These are phyloP conservation scores for Pichia pseudocactophila DNA, from an alignment of 805 yeast genomes.

Conservation along the genomic window DNA sequence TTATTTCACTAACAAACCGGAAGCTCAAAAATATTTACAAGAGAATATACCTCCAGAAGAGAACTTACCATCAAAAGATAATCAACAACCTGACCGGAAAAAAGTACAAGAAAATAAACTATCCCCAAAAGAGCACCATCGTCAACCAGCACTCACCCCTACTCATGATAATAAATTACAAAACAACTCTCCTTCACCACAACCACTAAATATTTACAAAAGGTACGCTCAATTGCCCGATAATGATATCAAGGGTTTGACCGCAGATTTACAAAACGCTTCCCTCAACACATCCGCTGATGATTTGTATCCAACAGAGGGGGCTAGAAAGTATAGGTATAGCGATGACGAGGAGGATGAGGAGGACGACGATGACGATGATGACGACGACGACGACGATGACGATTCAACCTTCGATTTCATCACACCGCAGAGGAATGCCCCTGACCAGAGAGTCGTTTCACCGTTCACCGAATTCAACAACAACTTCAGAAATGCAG, in stretches of 20 bases:
- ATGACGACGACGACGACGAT: slow-evolving; percentile 7
- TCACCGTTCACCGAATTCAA: slow-evolving; percentile 32
- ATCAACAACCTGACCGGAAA: too few relatives aligned
- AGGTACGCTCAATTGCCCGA: slow-evolving; percentile 27
- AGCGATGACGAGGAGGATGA: slow-evolving; percentile 12
- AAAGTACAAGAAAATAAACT: too few relatives aligned
- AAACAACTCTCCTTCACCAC: slow-evolving; percentile 18
- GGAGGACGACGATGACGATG: slow-evolving; percentile 2
- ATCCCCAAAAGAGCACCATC: neutral
- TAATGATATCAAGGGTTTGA: slow-evolving; percentile 7
- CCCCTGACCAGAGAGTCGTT: slow-evolving; percentile 14
- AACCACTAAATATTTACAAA: slow-evolving; percentile 25
- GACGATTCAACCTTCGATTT: slow-evolving; percentile 7
- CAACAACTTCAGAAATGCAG: slow-evolving; percentile 22
- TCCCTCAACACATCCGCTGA: neutral
- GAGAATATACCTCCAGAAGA: slow-evolving; percentile 1
- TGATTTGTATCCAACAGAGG: slow-evolving; percentile 17
- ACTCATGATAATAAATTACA: neutral
- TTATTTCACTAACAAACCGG: slow-evolving; percentile 12
- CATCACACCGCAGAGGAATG: neutral
- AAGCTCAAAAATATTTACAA: slow-evolving; percentile 7
- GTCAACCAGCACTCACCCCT: neutral
- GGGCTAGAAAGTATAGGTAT: slow-evolving; percentile 15
- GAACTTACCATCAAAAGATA: too few relatives aligned
- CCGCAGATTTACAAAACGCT: neutral